phyloP scores from a whole-genome alignment of 192 early-diverging fungal genomes.

The Gryganskiella cystojenkinii region DNA sequence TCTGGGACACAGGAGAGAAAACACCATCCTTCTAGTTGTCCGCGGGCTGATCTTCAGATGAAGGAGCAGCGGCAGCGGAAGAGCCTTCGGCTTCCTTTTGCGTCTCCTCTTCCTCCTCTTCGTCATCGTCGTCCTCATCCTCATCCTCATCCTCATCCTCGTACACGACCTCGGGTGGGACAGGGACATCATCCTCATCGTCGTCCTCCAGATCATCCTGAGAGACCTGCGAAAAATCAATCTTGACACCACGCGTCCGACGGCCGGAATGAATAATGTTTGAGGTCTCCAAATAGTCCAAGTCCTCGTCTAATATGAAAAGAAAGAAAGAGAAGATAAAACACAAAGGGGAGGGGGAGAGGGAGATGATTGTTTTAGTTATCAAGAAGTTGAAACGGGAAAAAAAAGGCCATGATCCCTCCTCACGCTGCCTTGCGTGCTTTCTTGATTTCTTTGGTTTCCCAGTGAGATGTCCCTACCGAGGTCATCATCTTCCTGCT shows the following conservation, averaged over 20 bases:
- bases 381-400: too few species aligned
- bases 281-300: conserved; percentile 67
- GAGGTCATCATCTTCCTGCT: conserved; percentile 49
- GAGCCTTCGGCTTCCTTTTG: neutral
- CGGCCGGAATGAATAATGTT: conserved; percentile 73
- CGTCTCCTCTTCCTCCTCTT: conserved; percentile 19
- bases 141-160: conserved; percentile 43
- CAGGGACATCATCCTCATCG: conserved; percentile 36
- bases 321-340: neutral
- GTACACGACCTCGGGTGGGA: conserved; percentile 21
- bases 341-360: neutral
- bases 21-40: neutral
- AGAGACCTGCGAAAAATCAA: conserved; percentile 79
- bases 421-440: too few species aligned
- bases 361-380: neutral
- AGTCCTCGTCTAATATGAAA: conserved; percentile 62
- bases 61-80: conserved; percentile 2
- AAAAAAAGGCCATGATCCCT: too few species aligned
- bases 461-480: conserved; percentile 11
- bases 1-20: neutral
- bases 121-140: conserved; percentile 35
- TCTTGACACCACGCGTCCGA: conserved; percentile 76
- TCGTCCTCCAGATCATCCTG: conserved; percentile 64
- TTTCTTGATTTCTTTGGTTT: neutral
- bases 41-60: neutral